Evolutionary conservation across 2,329 filamentous ascomycete genomes (phyloP), one percentile per base, ranked within the genome.

Genomic region (Penicillium sp.): DNA sequence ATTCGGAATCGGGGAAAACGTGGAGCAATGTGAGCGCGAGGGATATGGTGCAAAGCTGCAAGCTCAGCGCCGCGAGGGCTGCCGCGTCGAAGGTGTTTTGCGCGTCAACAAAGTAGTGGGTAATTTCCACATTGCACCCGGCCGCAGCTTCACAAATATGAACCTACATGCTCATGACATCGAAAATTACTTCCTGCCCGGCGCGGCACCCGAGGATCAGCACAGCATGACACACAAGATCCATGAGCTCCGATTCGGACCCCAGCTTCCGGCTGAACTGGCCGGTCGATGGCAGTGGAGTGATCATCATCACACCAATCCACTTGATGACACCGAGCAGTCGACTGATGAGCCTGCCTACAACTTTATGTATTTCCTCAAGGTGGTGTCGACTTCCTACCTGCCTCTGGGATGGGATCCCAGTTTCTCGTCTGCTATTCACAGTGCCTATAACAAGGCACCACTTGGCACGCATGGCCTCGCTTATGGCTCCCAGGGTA

Each of bases 331-430:
- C 36, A 85, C 83, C 3, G 70, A 76, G 47, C 88, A 96, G 71
- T 68, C 74, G 35, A 93, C 87, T 2, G 71, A 76, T 23, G 88
- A 95, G 57, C 78, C 86, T 51, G 84, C 84, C 48, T 95, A 76
- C 74, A 98, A 95, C 72, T 98, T 82, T 66, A 95, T 96, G 87
- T 98, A 98, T 73, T 98, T 98, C 66, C 76, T 98, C 67, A 98
- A 98, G 74, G 92, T 98, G 40, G 92, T 98, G 20, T 87, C 85
- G 2, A 98, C 92, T 1, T 90, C 88, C 1, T 98, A 96, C 63
- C 76, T 96, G 16, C 88, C 92, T 2, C 76, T 98, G 1, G 88
- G 88, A 47, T 94, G 87, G 86, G 82, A 88, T 59, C 78, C 79
- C 55, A 74, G 73, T 42, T 65, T 62, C 38, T 66, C 64, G 0